Base-by-base conservation (phyloP, 305 asterid species). In the Fraxinus xanthoxyloides region DNA sequence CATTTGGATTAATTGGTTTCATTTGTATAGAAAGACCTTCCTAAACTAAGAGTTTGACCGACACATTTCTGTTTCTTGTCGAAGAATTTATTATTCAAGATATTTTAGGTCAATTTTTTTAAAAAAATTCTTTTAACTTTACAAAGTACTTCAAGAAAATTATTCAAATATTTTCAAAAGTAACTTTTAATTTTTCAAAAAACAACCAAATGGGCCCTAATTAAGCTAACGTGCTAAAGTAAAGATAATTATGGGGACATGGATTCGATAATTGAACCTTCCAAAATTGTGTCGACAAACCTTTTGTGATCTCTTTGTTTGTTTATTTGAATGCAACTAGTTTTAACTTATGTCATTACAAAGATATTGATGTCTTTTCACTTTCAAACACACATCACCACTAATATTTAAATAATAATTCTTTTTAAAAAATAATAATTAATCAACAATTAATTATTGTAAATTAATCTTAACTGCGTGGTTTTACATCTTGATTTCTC, bases 261-360 rank as follows among this genome's bases (percentile, higher is more conserved):
- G 79, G 81, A 77, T 82, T 79, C 72, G 76, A 63, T 80, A 80
- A 65, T 63, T 46, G 72, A 69, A 80, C 59, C 79, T 83, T 54
- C 82, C 79, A 12, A 82, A 79, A 79, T 15, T 54, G 21, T 81
- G 81, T 81, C 21, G 36, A 67, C 74, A 56, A 79, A 36, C 80
- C 38, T 72, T 85, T 85, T 85, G 76, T 74, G 76, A 79, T 32
- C 46, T 74, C 56, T 36, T 15, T 63, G 65, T 77, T 38, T 51
- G 67, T 79, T 83, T 72, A 40, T 85, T 72, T 82, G 69, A 85
- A 75, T 85, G 79, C 76, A 75, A 48, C 35, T 36, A 31, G 7
- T 36, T 15, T 19, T 3, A n/a, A 9, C 7, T 23, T 43, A 35
- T 40, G 38, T 65, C 24, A 4, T 15, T 63, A 30, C 24, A 46